These are phyloP conservation scores for Leccinum barrowsii DNA, from an alignment of 768 basidiomycete genomes.

Conservation along the genomic window DNA sequence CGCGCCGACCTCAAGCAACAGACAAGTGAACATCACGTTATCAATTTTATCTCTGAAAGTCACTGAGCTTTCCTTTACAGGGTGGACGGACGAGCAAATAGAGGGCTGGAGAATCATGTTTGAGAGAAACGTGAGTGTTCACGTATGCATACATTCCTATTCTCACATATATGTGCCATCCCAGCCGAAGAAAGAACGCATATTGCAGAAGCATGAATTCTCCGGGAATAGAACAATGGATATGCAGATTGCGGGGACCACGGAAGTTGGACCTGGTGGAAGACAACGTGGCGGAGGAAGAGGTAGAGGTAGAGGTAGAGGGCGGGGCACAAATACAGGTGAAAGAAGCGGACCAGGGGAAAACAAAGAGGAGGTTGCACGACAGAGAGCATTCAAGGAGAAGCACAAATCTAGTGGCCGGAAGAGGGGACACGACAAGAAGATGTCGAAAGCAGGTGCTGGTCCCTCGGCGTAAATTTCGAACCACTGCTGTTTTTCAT, in stretches of 20 bases:
- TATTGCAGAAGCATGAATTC: constrained; percentile 75
- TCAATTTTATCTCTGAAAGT: not conserved
- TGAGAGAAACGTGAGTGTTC: constrained; percentile 71
- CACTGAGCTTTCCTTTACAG: constrained; percentile 30
- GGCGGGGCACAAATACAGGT: constrained; percentile 35
- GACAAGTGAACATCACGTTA: constrained; percentile 48
- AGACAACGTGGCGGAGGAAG: constrained; percentile 31
- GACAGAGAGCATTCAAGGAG: constrained; percentile 70
- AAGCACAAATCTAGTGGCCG: constrained; percentile 79
- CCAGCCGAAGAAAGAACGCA: constrained; percentile 71
- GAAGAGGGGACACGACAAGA: constrained; percentile 85
- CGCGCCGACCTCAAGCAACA: constrained; percentile 61
- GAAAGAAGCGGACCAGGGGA: constrained; percentile 36
- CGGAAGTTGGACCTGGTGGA: constrained; percentile 12
- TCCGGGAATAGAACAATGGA: constrained; percentile 49
- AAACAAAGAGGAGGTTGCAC: constrained; percentile 37
- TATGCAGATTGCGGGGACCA: not conserved
- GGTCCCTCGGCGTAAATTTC: constrained; percentile 26
- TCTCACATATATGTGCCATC: constrained; percentile 4
- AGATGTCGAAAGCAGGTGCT: constrained; percentile 67
- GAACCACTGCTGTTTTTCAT: not conserved
- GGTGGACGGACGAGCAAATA: constrained; percentile 80
- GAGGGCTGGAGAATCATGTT: constrained; percentile 93
- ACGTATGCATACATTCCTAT: constrained; percentile 4
- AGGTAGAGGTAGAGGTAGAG: constrained; percentile 37